A percentile compares a stretch with the other conserved stretches of the same genome.
These are phyloP conservation scores for Pseudoneurospora amorphoporcata DNA, from an alignment of 495 filamentous ascomycete species.

Conservation along the genomic window DNA sequence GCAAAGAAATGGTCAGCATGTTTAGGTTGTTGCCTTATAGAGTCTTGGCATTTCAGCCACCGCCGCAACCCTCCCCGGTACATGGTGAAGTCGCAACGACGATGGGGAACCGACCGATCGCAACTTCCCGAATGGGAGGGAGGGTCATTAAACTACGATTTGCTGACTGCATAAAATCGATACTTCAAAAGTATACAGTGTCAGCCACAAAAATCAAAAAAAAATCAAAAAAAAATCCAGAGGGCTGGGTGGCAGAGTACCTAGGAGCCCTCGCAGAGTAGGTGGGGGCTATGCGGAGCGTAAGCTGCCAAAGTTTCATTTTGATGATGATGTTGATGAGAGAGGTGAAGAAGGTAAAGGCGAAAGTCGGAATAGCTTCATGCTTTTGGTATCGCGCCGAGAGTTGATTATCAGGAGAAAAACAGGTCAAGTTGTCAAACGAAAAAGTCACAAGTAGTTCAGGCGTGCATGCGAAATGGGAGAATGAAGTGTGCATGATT, in stretches of 20 bases:
- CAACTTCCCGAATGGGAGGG: not conserved
- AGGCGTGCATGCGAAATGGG: not conserved
- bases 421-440: not conserved
- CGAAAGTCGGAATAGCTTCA: not conserved
- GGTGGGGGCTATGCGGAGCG: not conserved
- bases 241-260: not conserved
- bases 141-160: not conserved
- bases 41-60: too few species aligned
- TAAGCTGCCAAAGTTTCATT: not conserved
- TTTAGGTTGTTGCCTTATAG: too few species aligned
- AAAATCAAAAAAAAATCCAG: not conserved
- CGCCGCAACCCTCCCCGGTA: too few species aligned
- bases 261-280: not conserved
- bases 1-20: too few species aligned
- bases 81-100: not conserved
- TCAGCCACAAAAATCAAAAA: not conserved
- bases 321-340: not conserved
- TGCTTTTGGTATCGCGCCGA: not conserved
- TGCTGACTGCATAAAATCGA: not conserved
- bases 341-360: not conserved
- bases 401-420: not conserved
- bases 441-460: not conserved
- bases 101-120: not conserved
- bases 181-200: too few species aligned
- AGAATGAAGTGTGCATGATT: not conserved